phyloP scores from a whole-genome alignment of 2,329 filamentous ascomycete genomes.

The Pseudogymnoascus sp. region DNA sequence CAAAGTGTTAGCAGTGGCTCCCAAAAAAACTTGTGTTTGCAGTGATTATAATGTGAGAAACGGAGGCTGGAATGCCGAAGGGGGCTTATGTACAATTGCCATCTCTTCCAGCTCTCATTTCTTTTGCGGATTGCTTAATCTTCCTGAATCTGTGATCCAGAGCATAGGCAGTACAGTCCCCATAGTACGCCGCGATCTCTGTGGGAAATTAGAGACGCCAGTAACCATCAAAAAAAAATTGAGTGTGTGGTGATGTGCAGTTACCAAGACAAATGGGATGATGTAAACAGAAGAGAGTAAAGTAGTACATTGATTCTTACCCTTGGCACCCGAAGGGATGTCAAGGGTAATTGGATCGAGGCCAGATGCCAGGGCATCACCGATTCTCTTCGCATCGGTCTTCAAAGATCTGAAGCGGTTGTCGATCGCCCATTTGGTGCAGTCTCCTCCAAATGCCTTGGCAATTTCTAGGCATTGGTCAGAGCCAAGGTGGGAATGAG shows the following conservation, averaged over 20 bases:
- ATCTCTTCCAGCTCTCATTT: conserved; percentile 13
- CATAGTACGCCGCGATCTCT: conserved; percentile 20
- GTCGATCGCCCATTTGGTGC: conserved; percentile 29
- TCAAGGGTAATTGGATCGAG: conserved; percentile 29
- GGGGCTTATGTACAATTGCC: conserved; percentile 9
- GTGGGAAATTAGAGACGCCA: conserved; percentile 14
- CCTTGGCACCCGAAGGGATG: conserved; percentile 13
- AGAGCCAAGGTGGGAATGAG: not conserved
- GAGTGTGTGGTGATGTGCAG: conserved; percentile 9
- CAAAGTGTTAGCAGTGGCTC: conserved; percentile 20
- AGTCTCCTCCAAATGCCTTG: conserved; percentile 26
- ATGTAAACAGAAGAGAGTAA: not conserved
- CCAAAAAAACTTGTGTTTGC: conserved; percentile 11
- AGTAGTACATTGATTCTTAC: conserved; percentile 9
- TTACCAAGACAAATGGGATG: not conserved
- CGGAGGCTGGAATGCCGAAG: conserved; percentile 15
- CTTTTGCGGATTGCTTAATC: conserved; percentile 22
- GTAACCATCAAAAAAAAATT: not conserved
- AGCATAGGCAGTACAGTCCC: conserved; percentile 18
- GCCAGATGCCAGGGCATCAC: conserved; percentile 21
- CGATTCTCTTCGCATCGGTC: conserved; percentile 31
- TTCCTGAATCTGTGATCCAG: conserved; percentile 24
- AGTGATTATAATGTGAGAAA: conserved; percentile 10
- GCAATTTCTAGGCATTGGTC: conserved; percentile 16
- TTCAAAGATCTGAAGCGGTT: conserved; percentile 34